Percentiles rank a stretch among this genome's conserved stretches.
Evolutionary conservation across 305 asterid species (phyloP).

Genomic region (Caryopteris hybrid): DNA sequence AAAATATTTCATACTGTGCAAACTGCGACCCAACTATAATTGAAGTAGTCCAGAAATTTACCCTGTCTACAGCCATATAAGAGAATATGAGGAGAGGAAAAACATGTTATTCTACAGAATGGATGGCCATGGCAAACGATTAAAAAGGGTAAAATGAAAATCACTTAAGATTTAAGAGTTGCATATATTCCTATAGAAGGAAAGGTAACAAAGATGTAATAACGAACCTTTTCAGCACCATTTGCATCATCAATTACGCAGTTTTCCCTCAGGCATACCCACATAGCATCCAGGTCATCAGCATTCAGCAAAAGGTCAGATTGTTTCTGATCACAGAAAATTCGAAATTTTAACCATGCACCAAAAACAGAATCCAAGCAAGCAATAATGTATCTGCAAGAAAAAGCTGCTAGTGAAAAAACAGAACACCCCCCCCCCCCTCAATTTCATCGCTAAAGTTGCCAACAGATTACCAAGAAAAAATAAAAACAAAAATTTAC

Average conservation of each 20-base stretch:
- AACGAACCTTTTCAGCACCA: constrained; percentile 92
- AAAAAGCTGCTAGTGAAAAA: neutral
- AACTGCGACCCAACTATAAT: neutral
- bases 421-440: neutral
- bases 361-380: constrained; percentile 5
- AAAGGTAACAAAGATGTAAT: constrained; percentile 1
- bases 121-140: neutral
- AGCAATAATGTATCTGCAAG: neutral
- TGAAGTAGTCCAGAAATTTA: neutral
- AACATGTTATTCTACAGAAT: neutral
- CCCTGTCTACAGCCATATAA: neutral
- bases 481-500: neutral
- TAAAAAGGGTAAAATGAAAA: neutral
- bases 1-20: neutral
- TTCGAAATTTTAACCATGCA: neutral
- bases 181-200: neutral
- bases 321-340: constrained; percentile 74
- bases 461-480: neutral
- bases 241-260: constrained; percentile 99
- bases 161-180: neutral
- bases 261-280: constrained; percentile 98
- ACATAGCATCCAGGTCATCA: constrained; percentile 99
- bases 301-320: constrained; percentile 97
- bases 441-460: neutral
- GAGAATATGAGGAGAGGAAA: neutral